Evolutionary conservation across 2,329 filamentous ascomycete genomes (phyloP).

Genomic region (Microsporum audouinii): DNA sequence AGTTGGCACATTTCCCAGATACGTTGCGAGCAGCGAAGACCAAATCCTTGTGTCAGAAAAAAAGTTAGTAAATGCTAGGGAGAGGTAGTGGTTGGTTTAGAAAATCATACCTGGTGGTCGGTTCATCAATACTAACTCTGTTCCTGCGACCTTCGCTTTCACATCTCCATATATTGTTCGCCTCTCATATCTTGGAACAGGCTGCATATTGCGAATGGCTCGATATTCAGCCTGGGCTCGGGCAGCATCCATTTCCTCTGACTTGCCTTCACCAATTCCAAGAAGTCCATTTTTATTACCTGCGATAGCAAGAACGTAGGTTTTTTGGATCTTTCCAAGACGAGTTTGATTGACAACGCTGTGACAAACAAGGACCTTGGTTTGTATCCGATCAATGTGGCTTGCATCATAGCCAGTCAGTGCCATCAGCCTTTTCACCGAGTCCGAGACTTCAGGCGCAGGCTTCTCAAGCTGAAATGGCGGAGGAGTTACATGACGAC

Average conservation of each 20-base stretch:
- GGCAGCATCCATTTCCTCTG: constrained; percentile 59
- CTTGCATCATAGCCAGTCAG: constrained; percentile 42
- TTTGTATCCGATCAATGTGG: constrained; percentile 41
- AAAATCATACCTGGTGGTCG: constrained; percentile 67
- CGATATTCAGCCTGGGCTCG: constrained; percentile 61
- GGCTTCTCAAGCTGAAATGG: constrained; percentile 20
- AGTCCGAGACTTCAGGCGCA: constrained; percentile 13
- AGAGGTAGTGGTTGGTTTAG: not conserved
- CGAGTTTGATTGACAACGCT: constrained; percentile 84
- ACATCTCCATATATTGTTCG: constrained; percentile 83
- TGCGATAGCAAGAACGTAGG: constrained; percentile 66
- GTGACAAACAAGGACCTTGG: constrained; percentile 64
- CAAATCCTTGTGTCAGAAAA: constrained; percentile 52
- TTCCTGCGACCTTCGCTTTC: constrained; percentile 74
- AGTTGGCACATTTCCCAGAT: constrained; percentile 91
- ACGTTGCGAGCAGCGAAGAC: constrained; percentile 76
- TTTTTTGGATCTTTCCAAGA: constrained; percentile 77
- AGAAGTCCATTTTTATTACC: constrained; percentile 79
- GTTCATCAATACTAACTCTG: constrained; percentile 66
- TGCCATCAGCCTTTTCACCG: constrained; percentile 40
- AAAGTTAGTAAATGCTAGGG: not conserved
- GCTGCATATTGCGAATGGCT: constrained; percentile 84
- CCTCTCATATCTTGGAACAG: constrained; percentile 82
- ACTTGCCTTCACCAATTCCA: constrained; percentile 84
- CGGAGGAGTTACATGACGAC: constrained; percentile 16